phyloP scores from a whole-genome alignment of 2,329 filamentous ascomycete genomes.

The Fusarium avenaceum region DNA sequence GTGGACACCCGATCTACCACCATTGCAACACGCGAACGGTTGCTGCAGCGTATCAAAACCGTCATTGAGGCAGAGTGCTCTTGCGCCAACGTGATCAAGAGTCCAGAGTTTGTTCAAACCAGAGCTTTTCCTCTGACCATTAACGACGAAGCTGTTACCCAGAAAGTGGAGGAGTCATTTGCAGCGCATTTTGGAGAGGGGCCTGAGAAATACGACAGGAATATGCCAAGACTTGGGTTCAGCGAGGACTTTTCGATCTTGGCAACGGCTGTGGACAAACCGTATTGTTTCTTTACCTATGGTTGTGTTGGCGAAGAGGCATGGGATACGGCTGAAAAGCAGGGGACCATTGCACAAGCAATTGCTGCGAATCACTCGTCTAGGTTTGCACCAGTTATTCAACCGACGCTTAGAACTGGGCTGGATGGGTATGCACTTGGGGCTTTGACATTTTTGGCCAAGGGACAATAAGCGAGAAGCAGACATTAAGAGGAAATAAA shows the following conservation, averaged over 20 bases:
- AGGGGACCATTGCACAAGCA: conserved; percentile 30
- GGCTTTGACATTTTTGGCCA: conserved; percentile 14
- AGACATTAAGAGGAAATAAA: no score
- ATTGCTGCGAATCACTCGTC: conserved; percentile 48
- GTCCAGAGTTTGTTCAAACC: conserved; percentile 59
- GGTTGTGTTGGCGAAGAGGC: conserved; percentile 31
- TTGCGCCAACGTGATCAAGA: conserved; percentile 60
- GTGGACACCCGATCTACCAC: conserved; percentile 58
- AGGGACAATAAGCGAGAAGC: rapidly evolving
- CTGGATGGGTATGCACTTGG: conserved; percentile 8
- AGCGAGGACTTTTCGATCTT: conserved; percentile 68
- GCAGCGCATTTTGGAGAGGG: conserved; percentile 58
- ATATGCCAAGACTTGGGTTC: conserved; percentile 58
- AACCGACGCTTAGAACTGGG: conserved; percentile 44
- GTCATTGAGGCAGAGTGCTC: conserved; percentile 67
- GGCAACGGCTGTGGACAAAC: conserved; percentile 37
- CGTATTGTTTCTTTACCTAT: conserved; percentile 41
- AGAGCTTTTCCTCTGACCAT: conserved; percentile 62
- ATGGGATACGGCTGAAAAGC: conserved; percentile 35
- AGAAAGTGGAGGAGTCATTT: conserved; percentile 60
- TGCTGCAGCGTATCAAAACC: conserved; percentile 55
- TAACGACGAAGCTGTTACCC: conserved; percentile 63
- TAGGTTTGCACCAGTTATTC: conserved; percentile 45
- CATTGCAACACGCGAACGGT: conserved; percentile 49
- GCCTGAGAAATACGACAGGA: conserved; percentile 46